A percentile compares a stretch with the other conserved stretches of the same genome.
Conservation (phyloP, 768 basidiomycete genomes). For the Leccinum rimulosum region DNA sequence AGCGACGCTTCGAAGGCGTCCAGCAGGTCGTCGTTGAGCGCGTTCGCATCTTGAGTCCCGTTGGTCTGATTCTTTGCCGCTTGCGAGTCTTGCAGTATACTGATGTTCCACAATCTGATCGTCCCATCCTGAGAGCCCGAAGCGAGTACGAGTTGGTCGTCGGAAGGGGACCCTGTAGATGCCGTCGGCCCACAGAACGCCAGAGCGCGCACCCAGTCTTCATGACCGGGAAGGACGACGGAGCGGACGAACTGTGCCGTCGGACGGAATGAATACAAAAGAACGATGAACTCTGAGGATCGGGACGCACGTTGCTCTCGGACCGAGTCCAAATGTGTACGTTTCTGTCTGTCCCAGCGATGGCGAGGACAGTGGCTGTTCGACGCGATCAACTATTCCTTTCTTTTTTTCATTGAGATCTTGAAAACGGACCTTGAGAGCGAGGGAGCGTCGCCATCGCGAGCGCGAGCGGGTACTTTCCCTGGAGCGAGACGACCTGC, state of each 20-base stretch:
- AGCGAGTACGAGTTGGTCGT: constrained; percentile 67
- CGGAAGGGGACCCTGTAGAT: constrained; percentile 10
- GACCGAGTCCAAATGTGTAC: constrained; percentile 78
- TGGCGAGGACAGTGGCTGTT: constrained; percentile 67
- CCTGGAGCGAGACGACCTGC: constrained; percentile 63
- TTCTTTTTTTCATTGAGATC: background rate
- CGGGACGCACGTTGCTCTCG: constrained; percentile 46
- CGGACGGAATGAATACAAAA: background rate
- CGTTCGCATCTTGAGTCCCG: constrained; percentile 21
- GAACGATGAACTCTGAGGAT: constrained; percentile 4
- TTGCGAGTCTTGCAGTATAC: constrained; percentile 34
- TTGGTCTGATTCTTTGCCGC: constrained; percentile 10
- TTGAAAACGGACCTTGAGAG: constrained; percentile 50
- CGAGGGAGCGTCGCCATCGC: constrained; percentile 63
- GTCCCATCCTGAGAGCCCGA: constrained; percentile 96
- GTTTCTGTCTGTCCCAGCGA: constrained; percentile 77
- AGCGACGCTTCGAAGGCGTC: constrained; percentile 88
- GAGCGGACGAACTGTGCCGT: constrained; percentile 54
- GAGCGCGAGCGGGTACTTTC: constrained; percentile 74
- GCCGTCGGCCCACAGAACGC: constrained; percentile 50
- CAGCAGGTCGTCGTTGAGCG: constrained; percentile 69
- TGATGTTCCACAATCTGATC: constrained; percentile 90
- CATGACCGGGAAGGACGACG: constrained; percentile 73
- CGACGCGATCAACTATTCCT: background rate
- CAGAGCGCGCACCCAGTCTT: constrained; percentile 92